Base-by-base conservation (phyloP, 2,329 filamentous ascomycete species). In the Furcasterigmium sp. region DNA sequence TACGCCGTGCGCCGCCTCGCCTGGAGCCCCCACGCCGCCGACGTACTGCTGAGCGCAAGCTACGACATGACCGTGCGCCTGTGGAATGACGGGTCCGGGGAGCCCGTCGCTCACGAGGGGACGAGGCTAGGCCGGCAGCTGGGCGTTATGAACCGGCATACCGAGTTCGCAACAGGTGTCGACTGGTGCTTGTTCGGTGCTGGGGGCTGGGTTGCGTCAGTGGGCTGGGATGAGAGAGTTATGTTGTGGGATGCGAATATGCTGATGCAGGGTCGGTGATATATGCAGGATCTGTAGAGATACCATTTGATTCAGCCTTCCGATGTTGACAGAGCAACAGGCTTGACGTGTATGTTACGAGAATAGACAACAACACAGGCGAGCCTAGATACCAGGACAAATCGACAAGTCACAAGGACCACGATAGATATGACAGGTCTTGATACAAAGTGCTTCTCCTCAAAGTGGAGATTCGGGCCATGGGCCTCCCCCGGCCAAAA, bases 1-100 rank as follows among this genome's bases (percentile, higher is more conserved):
- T 98, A 96, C 62, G 93, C 93, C 3, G 83, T 97, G 20, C 76
- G 91, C 38, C 82, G 86, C 51, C 58, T 98, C 5, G 80, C 87
- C 6, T 98, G 93, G 91, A 94, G 87, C 56, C 93, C 93, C 9
- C 93, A 98, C 68, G 76, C 93, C n/a, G 82, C 83, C 45, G 88
- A 97, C 60, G 78, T 95, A 9, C 66, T 98, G 34, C 75, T 95
- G 34, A 93, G 84, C 54, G 91, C 87, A 2, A 93, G 90, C 59
- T 98, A 98, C 64, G 93, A 98, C 65, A 98, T 98, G 93, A 95
- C 88, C 6, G 94, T 93, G 53, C 80, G 93, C 25, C 74, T 96
- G 39, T 98, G 93, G 93, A 89, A 83, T 10, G 93, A 97, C 59
- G 87, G 69, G 5, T 73, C 72, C 3, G 61, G 62, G 5, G 28